Conservation (phyloP, 352 stramenopile species). For the Thraustochytrium sp. region DNA sequence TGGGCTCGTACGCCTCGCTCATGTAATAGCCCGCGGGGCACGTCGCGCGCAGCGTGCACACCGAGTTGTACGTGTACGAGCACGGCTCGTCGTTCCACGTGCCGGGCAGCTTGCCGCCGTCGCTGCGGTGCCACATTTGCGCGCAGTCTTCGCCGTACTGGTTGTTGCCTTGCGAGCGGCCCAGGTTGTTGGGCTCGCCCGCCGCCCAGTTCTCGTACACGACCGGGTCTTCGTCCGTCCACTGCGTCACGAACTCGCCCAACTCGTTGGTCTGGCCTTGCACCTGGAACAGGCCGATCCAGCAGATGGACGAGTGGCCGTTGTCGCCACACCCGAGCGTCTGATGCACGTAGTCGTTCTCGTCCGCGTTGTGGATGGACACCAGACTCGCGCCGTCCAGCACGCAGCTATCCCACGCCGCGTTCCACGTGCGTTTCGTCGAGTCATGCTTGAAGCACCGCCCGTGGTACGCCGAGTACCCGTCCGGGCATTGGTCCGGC, state of each 20-base stretch:
- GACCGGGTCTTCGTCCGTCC: background rate
- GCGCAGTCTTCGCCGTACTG: background rate
- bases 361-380: background rate
- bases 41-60: background rate
- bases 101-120: background rate
- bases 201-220: background rate
- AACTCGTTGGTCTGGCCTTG: background rate
- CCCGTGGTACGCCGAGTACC: background rate
- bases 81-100: constrained; percentile 16
- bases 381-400: background rate
- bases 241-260: too few species aligned
- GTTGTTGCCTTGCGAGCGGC: background rate
- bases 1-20: background rate
- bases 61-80: background rate
- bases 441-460: background rate
- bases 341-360: background rate
- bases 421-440: background rate
- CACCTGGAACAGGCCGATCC: constrained; percentile 25
- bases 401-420: background rate
- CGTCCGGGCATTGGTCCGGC: background rate
- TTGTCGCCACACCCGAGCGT: background rate
- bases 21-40: background rate
- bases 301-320: background rate
- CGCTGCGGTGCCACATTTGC: background rate
- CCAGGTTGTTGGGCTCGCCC: background rate